Percentiles rank a stretch among this genome's conserved stretches.
phyloP scores from a whole-genome alignment of 768 basidiomycete genomes.

The Amanita molliuscula region DNA sequence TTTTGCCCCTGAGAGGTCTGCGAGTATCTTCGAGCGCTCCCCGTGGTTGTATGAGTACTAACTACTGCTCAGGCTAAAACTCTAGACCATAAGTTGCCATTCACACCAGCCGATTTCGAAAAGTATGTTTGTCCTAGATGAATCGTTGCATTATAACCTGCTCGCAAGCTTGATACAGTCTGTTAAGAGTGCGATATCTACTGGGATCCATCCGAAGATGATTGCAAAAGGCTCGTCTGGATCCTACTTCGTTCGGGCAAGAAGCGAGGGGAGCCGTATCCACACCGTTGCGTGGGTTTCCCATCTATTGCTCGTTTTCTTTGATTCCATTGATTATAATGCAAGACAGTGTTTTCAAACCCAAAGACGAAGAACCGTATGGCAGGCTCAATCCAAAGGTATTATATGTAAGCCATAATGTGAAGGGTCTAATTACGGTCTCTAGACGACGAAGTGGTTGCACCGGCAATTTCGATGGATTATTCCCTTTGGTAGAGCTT shows the following conservation, averaged over 20 bases:
- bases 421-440: not conserved
- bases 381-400: conserved; percentile 83
- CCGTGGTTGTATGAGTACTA: conserved; percentile 2
- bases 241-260: conserved; percentile 85
- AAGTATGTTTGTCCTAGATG: conserved; percentile 32
- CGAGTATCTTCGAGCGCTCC: conserved; percentile 17
- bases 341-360: conserved; percentile 70
- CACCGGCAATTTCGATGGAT: conserved; percentile 85
- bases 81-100: conserved; percentile 67
- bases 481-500: conserved; percentile 83
- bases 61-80: conserved; percentile 53
- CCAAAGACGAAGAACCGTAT: conserved; percentile 87
- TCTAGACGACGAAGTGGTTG: conserved; percentile 80
- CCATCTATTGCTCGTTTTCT: not conserved
- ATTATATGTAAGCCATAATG: not conserved
- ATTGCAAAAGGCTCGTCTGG: conserved; percentile 85
- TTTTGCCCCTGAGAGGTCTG: conserved; percentile 23
- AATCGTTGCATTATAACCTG: conserved; percentile 4
- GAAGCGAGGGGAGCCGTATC: conserved; percentile 53
- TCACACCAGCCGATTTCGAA: conserved; percentile 67
- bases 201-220: conserved; percentile 85
- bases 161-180: conserved; percentile 45
- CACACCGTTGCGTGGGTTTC: conserved; percentile 70
- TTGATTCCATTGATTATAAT: not conserved
- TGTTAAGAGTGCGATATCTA: conserved; percentile 57